A percentile compares a stretch with the other conserved stretches of the same genome.
Conservation (phyloP, 495 filamentous ascomycete genomes). For the Talaromyces trachyspermus region DNA sequence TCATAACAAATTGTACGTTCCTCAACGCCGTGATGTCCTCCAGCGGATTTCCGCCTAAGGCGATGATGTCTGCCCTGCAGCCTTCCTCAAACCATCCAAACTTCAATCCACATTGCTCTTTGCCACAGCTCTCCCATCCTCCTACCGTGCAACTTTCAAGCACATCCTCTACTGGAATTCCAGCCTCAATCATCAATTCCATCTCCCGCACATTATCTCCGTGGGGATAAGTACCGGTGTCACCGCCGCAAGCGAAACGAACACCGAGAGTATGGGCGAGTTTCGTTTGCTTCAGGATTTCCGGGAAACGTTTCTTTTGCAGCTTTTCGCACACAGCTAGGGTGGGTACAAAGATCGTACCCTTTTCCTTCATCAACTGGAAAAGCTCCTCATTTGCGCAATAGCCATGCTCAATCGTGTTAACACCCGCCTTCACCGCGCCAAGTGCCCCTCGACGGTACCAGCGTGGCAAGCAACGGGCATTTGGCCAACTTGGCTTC, state of each 20-base stretch:
- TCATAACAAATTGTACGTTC: conserved; percentile 46
- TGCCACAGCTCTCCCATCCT: conserved; percentile 47
- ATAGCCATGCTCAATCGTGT: conserved; percentile 44
- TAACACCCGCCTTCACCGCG: conserved; percentile 42
- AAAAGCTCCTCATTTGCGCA: conserved; percentile 28
- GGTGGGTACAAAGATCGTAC: conserved; percentile 43
- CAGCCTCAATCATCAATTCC: conserved; percentile 44
- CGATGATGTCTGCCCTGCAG: conserved; percentile 42
- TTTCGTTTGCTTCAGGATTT: conserved; percentile 20
- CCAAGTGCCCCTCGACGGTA: conserved; percentile 32
- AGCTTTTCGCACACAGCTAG: conserved; percentile 31
- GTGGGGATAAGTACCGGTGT: conserved; percentile 44
- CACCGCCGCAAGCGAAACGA: conserved; percentile 37
- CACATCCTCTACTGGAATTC: conserved; percentile 38
- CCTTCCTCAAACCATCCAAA: conserved; percentile 44
- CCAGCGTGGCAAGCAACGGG: conserved; percentile 41
- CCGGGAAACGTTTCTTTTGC: conserved; percentile 10
- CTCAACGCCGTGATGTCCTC: conserved; percentile 29
- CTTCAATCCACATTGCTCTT: conserved; percentile 35
- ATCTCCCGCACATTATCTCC: conserved; percentile 43
- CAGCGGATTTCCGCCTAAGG: conserved; percentile 18
- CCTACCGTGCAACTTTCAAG: conserved; percentile 36
- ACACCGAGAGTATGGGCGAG: conserved; percentile 34
- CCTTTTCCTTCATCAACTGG: conserved; percentile 27
- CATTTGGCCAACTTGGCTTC: conserved; percentile 33